These are phyloP conservation scores for Flammula alnicola DNA, from an alignment of 1,284 basidiomycete genomes.

Conservation along the genomic window DNA sequence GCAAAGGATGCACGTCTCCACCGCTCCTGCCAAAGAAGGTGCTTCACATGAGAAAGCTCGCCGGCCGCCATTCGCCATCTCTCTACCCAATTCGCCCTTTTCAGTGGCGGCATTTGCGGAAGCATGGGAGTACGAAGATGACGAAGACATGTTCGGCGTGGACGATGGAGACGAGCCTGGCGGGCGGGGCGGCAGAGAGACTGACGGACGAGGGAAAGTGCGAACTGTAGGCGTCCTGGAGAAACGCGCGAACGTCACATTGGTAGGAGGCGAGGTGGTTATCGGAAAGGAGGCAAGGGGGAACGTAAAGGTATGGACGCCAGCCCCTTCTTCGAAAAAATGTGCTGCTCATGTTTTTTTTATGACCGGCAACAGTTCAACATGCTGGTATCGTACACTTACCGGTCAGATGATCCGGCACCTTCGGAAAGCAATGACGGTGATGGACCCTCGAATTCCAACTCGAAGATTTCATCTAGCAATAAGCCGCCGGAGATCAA, in stretches of 20 bases:
- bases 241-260: constrained; percentile 84
- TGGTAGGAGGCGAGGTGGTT: constrained; percentile 83
- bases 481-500: constrained; percentile 70
- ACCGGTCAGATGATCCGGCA: constrained; percentile 83
- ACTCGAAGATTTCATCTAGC: constrained; percentile 38
- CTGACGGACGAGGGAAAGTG: constrained; percentile 51
- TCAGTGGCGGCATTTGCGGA: constrained; percentile 88
- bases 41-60: constrained; percentile 54
- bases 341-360: constrained; percentile 4
- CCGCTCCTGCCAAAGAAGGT: constrained; percentile 39
- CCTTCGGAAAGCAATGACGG: constrained; percentile 60
- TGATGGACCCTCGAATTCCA: constrained; percentile 43
- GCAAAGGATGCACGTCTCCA: constrained; percentile 58
- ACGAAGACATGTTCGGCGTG: constrained; percentile 80
- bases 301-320: constrained; percentile 66
- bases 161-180: constrained; percentile 66
- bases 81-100: constrained; percentile 77
- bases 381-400: constrained; percentile 91
- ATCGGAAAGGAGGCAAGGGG: constrained; percentile 78
- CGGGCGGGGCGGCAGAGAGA: constrained; percentile 43
- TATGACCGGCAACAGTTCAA: constrained; percentile 67
- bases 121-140: constrained; percentile 95
- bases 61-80: constrained; percentile 75
- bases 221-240: constrained; percentile 82
- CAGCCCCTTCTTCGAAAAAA: background rate